A percentile compares a stretch with the other conserved stretches of the same genome.
These are phyloP conservation scores for Botrytis squamosa DNA, from an alignment of 2,329 filamentous ascomycete genomes.

Conservation along the genomic window DNA sequence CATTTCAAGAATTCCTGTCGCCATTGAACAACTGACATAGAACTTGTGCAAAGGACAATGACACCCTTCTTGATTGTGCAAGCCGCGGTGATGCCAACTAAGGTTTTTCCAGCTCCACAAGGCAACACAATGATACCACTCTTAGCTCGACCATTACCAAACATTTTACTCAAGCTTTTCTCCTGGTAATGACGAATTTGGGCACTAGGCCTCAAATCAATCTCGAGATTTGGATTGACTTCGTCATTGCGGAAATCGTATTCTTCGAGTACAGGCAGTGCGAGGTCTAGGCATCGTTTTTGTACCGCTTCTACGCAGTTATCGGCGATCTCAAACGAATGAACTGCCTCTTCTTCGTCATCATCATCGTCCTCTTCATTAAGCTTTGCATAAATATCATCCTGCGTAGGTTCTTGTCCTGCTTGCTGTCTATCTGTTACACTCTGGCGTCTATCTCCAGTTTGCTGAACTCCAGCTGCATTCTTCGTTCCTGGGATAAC, in stretches of 20 bases:
- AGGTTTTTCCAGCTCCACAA: constrained; percentile 93
- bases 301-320: constrained; percentile 82
- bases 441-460: constrained; percentile 46
- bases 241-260: constrained; percentile 96
- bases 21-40: constrained; percentile 98
- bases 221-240: constrained; percentile 85
- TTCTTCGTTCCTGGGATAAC: constrained; percentile 95
- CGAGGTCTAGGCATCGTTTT: constrained; percentile 83
- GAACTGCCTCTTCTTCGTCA: constrained; percentile 82
- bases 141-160: constrained; percentile 94
- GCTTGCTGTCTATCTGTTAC: constrained; percentile 46
- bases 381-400: constrained; percentile 68
- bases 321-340: constrained; percentile 88
- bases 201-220: constrained; percentile 84
- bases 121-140: constrained; percentile 96
- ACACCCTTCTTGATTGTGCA: constrained; percentile 97
- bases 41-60: constrained; percentile 92
- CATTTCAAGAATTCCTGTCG: constrained; percentile 94
- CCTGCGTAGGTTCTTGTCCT: constrained; percentile 55
- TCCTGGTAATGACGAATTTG: constrained; percentile 95
- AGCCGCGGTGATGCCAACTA: constrained; percentile 96
- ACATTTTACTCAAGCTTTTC: constrained; percentile 98
- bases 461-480: constrained; percentile 82
- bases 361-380: constrained; percentile 81
- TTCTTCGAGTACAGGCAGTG: constrained; percentile 87